These are phyloP conservation scores for Penicillium bovifimosum DNA, from an alignment of 495 filamentous ascomycete species.

Conservation along the genomic window DNA sequence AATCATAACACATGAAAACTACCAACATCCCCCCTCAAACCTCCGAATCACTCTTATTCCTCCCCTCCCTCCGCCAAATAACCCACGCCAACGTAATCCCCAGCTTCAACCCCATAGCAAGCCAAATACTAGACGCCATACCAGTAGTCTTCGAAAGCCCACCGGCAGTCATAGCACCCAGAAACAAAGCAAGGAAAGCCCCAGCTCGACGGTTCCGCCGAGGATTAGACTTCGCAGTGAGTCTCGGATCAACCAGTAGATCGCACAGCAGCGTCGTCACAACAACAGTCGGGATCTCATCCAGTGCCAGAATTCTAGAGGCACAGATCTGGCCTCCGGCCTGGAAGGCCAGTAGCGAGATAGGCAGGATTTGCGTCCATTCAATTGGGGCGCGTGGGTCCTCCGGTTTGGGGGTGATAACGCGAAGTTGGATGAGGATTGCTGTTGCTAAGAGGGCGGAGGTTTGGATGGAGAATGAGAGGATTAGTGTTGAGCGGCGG, in stretches of 20 bases:
- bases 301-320: slow-evolving; percentile 52
- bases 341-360: slow-evolving; percentile 63
- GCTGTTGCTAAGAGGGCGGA: slow-evolving; percentile 48
- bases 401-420: slow-evolving; percentile 34
- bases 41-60: slow-evolving; percentile 8
- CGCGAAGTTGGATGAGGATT: slow-evolving; percentile 41
- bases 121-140: slow-evolving; percentile 34
- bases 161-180: slow-evolving; percentile 37
- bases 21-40: not conserved
- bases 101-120: slow-evolving; percentile 34
- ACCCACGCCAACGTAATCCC: slow-evolving; percentile 28
- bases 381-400: slow-evolving; percentile 30
- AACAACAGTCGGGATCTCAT: slow-evolving; percentile 67
- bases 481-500: slow-evolving; percentile 47
- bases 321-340: slow-evolving; percentile 62
- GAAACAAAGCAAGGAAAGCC: slow-evolving; percentile 30
- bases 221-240: slow-evolving; percentile 21
- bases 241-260: slow-evolving; percentile 36
- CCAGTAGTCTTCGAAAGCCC: slow-evolving; percentile 26
- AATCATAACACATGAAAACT: not conserved
- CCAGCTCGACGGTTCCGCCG: slow-evolving; percentile 32
- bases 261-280: slow-evolving; percentile 64
- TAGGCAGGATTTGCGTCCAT: slow-evolving; percentile 36
- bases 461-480: slow-evolving; percentile 53
- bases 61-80: slow-evolving; percentile 24